Evolutionary conservation across 352 stramenopile species (phyloP).

Genomic region (Globisporangium irregulare): DNA sequence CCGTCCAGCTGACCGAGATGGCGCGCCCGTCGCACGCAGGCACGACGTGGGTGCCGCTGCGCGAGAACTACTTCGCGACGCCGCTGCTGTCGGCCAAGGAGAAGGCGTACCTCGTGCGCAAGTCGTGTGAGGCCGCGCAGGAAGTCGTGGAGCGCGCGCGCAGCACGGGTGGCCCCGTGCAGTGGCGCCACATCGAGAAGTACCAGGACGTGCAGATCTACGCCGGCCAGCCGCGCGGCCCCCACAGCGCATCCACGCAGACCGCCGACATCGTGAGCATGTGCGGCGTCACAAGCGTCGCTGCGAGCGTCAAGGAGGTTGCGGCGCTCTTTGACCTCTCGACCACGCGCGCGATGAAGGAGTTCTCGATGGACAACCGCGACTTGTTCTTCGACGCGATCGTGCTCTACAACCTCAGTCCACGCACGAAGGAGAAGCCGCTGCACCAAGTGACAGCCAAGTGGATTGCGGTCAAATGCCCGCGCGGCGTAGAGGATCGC

Average conservation of each 20-base stretch:
- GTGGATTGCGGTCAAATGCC: constrained; percentile 65
- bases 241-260: constrained; percentile 21
- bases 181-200: constrained; percentile 79
- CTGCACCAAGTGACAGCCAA: constrained; percentile 84
- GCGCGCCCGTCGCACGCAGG: constrained; percentile 8
- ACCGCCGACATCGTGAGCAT: constrained; percentile 45
- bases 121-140: constrained; percentile 74
- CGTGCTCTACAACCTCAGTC: constrained; percentile 65
- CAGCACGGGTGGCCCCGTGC: constrained; percentile 51
- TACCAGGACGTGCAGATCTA: constrained; percentile 77
- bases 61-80: constrained; percentile 73
- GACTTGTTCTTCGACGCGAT: constrained; percentile 73
- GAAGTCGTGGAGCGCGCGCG: constrained; percentile 76
- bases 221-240: constrained; percentile 44
- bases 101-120: constrained; percentile 73
- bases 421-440: constrained; percentile 67
- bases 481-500: constrained; percentile 56
- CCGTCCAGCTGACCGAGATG: constrained; percentile 4
- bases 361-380: constrained; percentile 50
- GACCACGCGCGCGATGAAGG: constrained; percentile 66
- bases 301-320: constrained; percentile 67
- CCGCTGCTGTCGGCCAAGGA: constrained; percentile 66
- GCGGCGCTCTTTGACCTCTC: constrained; percentile 66
- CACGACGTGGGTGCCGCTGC: constrained; percentile 60
- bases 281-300: constrained; percentile 78